Evolutionary conservation across 139 green algal species (phyloP).

Genomic region (Chlamydomonas incerta): DNA sequence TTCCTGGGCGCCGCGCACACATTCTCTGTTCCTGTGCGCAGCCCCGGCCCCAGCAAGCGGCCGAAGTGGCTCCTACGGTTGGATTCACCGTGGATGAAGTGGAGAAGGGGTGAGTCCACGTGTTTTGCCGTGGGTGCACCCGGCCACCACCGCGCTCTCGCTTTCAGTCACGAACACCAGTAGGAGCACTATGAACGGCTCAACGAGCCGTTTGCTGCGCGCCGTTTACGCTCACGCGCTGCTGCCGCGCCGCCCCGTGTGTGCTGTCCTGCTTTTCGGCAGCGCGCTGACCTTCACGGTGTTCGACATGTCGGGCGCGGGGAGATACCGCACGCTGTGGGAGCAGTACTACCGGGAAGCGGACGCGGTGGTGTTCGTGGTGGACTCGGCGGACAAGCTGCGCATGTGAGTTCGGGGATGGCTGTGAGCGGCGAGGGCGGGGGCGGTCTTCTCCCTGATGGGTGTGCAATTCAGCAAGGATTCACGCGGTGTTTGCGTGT

Average conservation of each 20-base stretch:
- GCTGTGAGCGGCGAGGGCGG: no score
- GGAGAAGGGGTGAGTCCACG: conserved; percentile 58
- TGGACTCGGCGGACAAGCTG: conserved; percentile 84
- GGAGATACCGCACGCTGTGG: conserved; percentile 83
- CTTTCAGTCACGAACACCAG: no score
- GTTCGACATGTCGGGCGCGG: conserved; percentile 91
- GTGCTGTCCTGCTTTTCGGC: not conserved
- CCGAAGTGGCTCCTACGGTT: conserved; percentile 78
- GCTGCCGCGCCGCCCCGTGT: not conserved
- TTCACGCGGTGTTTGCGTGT: no score
- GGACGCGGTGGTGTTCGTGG: conserved; percentile 82
- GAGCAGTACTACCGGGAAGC: conserved; percentile 85
- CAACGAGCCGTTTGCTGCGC: no score
- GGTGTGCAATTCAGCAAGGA: no score
- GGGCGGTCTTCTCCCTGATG: no score
- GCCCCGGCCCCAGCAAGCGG: conserved; percentile 58
- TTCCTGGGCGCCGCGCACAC: no score
- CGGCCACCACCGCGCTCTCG: no score
- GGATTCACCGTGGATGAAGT: conserved; percentile 83
- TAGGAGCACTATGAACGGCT: no score
- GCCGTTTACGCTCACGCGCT: no score
- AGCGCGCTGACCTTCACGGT: conserved; percentile 78
- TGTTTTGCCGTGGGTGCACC: not conserved
- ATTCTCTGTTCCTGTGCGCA: conserved; percentile 14
- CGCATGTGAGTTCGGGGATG: conserved; percentile 74